A percentile compares a stretch with the other conserved stretches of the same genome.
Evolutionary conservation across 2,329 filamentous ascomycete species (phyloP).

Genomic region (Plectosphaerella plurivora): DNA sequence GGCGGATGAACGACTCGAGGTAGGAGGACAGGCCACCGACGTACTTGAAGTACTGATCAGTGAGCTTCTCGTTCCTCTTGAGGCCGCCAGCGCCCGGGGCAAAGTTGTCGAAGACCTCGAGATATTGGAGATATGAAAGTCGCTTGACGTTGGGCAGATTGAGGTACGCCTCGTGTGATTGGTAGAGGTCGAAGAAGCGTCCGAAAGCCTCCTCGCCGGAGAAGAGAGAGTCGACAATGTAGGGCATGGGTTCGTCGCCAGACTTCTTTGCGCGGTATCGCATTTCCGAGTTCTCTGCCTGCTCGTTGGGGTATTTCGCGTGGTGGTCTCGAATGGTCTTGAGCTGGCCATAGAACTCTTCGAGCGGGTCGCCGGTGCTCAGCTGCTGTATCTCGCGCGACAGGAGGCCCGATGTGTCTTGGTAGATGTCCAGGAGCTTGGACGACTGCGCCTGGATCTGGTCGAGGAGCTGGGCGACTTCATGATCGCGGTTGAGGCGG

Average conservation of each 20-base stretch:
- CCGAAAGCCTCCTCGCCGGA: constrained; percentile 94
- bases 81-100: constrained; percentile 67
- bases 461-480: constrained; percentile 79
- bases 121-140: constrained; percentile 85
- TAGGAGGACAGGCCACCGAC: constrained; percentile 76
- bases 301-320: constrained; percentile 86
- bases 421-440: constrained; percentile 78
- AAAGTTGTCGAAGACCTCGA: constrained; percentile 88
- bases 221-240: constrained; percentile 84
- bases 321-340: constrained; percentile 82
- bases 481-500: constrained; percentile 84
- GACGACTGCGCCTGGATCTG: constrained; percentile 84
- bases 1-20: constrained; percentile 81
- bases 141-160: constrained; percentile 86
- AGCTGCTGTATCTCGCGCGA: constrained; percentile 80
- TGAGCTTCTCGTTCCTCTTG: constrained; percentile 79
- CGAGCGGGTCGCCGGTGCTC: constrained; percentile 79
- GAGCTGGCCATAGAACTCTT: constrained; percentile 85
- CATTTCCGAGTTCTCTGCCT: constrained; percentile 89
- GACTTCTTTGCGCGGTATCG: constrained; percentile 73
- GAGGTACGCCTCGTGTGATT: constrained; percentile 79
- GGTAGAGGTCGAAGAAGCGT: constrained; percentile 84
- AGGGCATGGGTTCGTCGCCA: constrained; percentile 55
- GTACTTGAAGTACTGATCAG: constrained; percentile 89
- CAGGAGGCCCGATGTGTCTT: constrained; percentile 67